Percentiles rank a stretch among this genome's conserved stretches.
phyloP scores from a whole-genome alignment of 148 eudicot genomes.

The Rhododendron henanense region DNA sequence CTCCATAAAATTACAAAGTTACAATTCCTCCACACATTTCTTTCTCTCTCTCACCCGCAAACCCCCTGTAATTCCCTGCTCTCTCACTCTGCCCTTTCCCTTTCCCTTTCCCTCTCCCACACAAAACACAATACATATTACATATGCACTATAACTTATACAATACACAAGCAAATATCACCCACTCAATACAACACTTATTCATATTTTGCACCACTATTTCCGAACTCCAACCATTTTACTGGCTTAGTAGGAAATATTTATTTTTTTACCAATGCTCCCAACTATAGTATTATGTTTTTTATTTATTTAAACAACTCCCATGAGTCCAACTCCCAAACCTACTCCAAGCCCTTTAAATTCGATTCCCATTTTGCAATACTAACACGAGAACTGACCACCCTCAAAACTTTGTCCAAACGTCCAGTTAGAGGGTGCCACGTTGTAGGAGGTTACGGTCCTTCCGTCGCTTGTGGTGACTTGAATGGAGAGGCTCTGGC shows the following conservation, averaged over 20 bases:
- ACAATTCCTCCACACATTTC: background rate
- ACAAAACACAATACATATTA: background rate
- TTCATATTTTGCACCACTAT: background rate
- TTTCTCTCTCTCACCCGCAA: background rate
- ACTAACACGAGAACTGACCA: constrained; percentile 11
- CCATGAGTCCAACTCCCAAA: background rate
- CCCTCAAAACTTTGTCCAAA: constrained; percentile 34
- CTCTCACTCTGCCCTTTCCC: background rate
- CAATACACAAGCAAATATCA: background rate
- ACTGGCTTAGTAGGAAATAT: background rate
- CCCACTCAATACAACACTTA: background rate
- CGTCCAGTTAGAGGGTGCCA: constrained; percentile 24
- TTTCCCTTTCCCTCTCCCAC: background rate
- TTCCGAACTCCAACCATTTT: background rate
- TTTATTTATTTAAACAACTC: background rate
- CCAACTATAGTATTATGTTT: background rate
- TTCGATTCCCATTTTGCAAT: background rate
- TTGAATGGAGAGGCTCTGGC: constrained; percentile 24
- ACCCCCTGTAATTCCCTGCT: background rate
- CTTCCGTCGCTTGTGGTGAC: constrained; percentile 33
- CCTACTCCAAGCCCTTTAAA: background rate
- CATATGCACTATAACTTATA: background rate
- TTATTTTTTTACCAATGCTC: background rate
- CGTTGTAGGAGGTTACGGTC: constrained; percentile 25
- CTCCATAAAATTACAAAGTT: background rate